Base-by-base conservation (phyloP, 345 rosid genomes). In the Punica granatum region DNA sequence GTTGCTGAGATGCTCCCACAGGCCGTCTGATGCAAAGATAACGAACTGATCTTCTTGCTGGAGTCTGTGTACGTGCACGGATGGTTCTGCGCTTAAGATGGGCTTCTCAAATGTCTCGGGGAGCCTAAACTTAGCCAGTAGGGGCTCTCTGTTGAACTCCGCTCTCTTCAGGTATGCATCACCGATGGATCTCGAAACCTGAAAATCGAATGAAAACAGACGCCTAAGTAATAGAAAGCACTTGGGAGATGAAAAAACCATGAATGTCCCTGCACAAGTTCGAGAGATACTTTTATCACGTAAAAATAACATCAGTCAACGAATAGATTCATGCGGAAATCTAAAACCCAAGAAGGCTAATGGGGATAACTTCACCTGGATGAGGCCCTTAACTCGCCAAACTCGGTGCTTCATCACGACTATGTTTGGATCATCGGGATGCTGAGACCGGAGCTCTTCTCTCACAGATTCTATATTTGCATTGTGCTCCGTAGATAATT, bases 361-460 rank as follows among this genome's bases (percentile, higher is more conserved):
- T 35, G 21, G 34, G 23, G 21, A 33, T 49, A 71, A 67, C 21
- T 36, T 72, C 72, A 89, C 98, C 98, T 88, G 93, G 63, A 90
- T 86, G 58, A 90, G 66, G 58, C 97, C 97, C 72, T 90, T 90
- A 23, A 90, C 96, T 23, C 96, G 90, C 97, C 98, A 90, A 53
- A 78, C 79, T 34, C 69, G 73, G 76, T 90, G 95, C 66, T 80
- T 88, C 86, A 78, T 44, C 67, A 78, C 74, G 33, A 87, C 90
- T 58, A 88, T 87, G 61, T 77, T 75, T 0, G 86, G 75, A 77
- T 88, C 97, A 59, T 82, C 12, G n/a, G 97, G 93, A 77, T 92
- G 96, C 66, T 72, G 54, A 4, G 86, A 76, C 62, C 71, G 78
- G 21, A 92, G 82, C 73, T 92, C 90, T 16, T 88, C 78, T 72